phyloP scores from a whole-genome alignment of 345 rosid genomes.

The Linum usitatissimum region DNA sequence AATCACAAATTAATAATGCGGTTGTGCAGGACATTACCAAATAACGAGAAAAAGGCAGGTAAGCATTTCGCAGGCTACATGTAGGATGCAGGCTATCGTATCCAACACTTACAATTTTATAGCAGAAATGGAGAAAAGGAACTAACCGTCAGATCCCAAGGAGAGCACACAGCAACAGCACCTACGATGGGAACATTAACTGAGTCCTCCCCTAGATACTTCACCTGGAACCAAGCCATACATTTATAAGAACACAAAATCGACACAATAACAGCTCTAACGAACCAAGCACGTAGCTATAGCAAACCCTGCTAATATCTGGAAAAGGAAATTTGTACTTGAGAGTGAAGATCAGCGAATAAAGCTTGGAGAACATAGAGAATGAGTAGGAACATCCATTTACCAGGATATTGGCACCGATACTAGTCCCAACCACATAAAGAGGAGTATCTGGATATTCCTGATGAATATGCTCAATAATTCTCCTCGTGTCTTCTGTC shows the following conservation, averaged over 20 bases:
- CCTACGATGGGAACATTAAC: slow-evolving; percentile 22
- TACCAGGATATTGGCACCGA: slow-evolving; percentile 40
- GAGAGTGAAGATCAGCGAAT: not conserved
- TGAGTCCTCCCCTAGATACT: slow-evolving; percentile 33
- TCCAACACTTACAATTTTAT: not conserved
- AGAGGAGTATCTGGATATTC: slow-evolving; percentile 31
- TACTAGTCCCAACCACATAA: slow-evolving; percentile 33
- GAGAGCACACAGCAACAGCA: slow-evolving; percentile 33
- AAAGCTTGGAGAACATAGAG: not conserved
- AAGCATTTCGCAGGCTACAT: not conserved
- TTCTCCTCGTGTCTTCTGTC: slow-evolving; percentile 30
- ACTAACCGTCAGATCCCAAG: slow-evolving; percentile 35
- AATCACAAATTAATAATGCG: too few relatives aligned
- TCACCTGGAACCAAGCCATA: slow-evolving; percentile 19
- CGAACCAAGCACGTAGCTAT: not conserved
- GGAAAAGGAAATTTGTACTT: too few relatives aligned
- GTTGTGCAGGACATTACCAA: not conserved
- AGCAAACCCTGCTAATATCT: too few relatives aligned
- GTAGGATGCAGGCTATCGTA: too few relatives aligned
- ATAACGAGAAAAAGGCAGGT: not conserved
- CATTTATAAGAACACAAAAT: slow-evolving; percentile 2
- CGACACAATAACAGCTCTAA: not conserved
- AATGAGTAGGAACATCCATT: not conserved
- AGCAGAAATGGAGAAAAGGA: slow-evolving; percentile 1
- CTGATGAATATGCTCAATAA: slow-evolving; percentile 18